Evolutionary conservation across 2,329 filamentous ascomycete species (phyloP).

Genomic region (Alternaria atra): DNA sequence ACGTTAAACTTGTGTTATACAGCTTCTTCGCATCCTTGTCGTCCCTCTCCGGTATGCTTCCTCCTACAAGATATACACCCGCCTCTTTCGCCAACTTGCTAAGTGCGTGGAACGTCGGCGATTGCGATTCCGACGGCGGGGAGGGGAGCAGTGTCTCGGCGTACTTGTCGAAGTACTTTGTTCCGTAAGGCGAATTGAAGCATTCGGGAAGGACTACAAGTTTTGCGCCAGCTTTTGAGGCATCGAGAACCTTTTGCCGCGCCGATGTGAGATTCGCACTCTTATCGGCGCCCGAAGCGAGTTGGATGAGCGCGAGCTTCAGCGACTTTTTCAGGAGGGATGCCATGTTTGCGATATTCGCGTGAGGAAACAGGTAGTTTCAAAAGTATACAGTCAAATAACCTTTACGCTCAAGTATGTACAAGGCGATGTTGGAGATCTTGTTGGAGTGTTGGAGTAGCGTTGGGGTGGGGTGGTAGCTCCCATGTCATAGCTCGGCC

Average conservation of each 20-base stretch:
- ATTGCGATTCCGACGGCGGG: conserved; percentile 73
- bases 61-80: conserved; percentile 83
- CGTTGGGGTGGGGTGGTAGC: conserved; percentile 13
- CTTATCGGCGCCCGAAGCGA: conserved; percentile 72
- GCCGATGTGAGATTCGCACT: conserved; percentile 82
- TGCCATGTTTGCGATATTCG: conserved; percentile 27
- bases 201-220: conserved; percentile 96
- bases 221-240: conserved; percentile 76
- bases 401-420: not conserved
- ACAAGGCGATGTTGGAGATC: not conserved
- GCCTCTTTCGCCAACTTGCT: conserved; percentile 81
- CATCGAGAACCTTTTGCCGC: conserved; percentile 81
- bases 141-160: conserved; percentile 86
- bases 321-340: conserved; percentile 49
- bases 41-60: conserved; percentile 88
- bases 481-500: conserved; percentile 13
- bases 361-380: not conserved
- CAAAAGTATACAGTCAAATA: not conserved
- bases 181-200: conserved; percentile 98
- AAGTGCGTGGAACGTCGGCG: conserved; percentile 87
- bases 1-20: conserved; percentile 91
- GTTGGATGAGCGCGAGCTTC: conserved; percentile 60
- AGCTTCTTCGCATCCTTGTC: conserved; percentile 67
- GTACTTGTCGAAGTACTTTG: conserved; percentile 87
- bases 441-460: conserved; percentile 15